phyloP scores from a whole-genome alignment of 495 filamentous ascomycete species.

The Pseudomonodictys pantanalensis region DNA sequence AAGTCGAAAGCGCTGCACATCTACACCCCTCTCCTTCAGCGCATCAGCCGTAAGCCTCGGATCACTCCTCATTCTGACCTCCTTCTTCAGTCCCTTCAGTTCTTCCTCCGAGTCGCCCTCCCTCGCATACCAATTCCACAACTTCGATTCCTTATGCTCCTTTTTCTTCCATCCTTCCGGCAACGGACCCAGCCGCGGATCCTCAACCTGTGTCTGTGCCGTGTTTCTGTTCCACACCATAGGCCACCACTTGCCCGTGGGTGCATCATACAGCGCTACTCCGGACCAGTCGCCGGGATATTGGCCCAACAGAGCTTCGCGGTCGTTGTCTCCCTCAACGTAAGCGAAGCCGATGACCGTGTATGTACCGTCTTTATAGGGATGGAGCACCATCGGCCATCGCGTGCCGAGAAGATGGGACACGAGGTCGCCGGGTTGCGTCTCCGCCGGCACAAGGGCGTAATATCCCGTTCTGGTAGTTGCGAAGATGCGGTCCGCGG shows the following conservation, averaged over 20 bases:
- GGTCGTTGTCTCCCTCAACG: neutral
- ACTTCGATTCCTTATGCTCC: neutral
- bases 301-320: neutral
- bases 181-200: neutral
- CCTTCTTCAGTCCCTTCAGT: neutral
- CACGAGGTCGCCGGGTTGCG: neutral
- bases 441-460: neutral
- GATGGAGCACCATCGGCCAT: neutral
- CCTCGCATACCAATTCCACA: constrained; percentile 1
- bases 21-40: neutral
- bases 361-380: neutral
- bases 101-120: neutral
- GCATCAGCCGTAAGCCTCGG: neutral
- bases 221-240: neutral
- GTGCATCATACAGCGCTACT: neutral
- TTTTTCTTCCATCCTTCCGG: neutral
- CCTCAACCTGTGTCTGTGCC: neutral
- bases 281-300: neutral
- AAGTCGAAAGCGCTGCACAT: neutral
- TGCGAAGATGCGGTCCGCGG: neutral
- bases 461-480: neutral
- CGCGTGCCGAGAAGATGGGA: neutral
- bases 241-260: neutral
- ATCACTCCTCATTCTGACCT: neutral
- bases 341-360: neutral